Evolutionary conservation across 306 rosid species (phyloP), one percentile per base, ranked within the genome.

Genomic region (Quercus parvula): DNA sequence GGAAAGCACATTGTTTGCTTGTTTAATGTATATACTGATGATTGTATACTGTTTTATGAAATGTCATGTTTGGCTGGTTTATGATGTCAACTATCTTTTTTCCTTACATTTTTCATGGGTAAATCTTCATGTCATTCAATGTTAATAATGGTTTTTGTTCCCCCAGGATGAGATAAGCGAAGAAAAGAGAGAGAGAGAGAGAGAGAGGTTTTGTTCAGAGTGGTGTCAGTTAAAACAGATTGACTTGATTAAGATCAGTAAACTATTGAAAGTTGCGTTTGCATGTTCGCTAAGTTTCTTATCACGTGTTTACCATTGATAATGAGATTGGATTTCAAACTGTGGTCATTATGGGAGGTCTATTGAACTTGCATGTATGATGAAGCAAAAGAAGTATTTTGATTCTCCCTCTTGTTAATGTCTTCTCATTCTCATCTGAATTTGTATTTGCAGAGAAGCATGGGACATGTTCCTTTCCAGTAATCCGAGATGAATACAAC

Each of bases 391-490:
- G 13, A 58, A 68, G 62, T 75, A 57, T 72, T 58, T 18, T 77
- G 76, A 57, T 61, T 71, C 78, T 62, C 20, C 6, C 13, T 19
- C 74, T 68, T 77, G 38, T 70, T 46, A 73, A 68, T 20, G 18
- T 55, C 20, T 30, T 84, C 80, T 79, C 18, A 18, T 62, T 78
- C 63, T 87, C 28, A 81, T 51, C 68, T 76, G 19, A 27, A 51
- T 81, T 81, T 56, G 78, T 80, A 59, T 74, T 72, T 89, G 89
- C 97, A 95, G 99, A 89, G 90, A 95, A 90, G 91, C 99, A 95
- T 31, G 99, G 99, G 31, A 93, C 99, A 15, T 95, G 99, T 79
- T 89, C 97, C 9, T 75, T 38, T 84, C 90, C 99, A 28, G 99
- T 90, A 67, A 1, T 82, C 76, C 49, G 56, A 56, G 94, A 95